These are phyloP conservation scores for Geotrichum siamense DNA, from an alignment of 1,139 yeast species.

Conservation along the genomic window DNA sequence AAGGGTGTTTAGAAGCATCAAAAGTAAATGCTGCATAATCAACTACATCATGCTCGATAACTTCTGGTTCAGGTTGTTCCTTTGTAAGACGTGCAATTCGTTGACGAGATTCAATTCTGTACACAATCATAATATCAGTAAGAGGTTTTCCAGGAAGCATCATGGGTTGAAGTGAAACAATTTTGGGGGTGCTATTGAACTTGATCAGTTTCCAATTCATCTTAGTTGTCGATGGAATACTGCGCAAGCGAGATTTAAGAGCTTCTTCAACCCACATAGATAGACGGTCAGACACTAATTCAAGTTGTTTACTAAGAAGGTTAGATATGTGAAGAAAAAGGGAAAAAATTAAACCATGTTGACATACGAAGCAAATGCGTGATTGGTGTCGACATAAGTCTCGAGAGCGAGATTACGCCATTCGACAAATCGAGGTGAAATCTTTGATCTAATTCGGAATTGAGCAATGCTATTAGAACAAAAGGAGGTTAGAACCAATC, in stretches of 20 bases:
- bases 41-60: slow-evolving; percentile 50
- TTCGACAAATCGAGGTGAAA: slow-evolving; percentile 55
- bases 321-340: slow-evolving; percentile 4
- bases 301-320: slow-evolving; percentile 35
- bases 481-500: slow-evolving; percentile 23
- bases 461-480: slow-evolving; percentile 46
- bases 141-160: slow-evolving; percentile 55
- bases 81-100: slow-evolving; percentile 45
- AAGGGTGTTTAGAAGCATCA: slow-evolving; percentile 57
- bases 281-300: slow-evolving; percentile 40
- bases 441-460: slow-evolving; percentile 55
- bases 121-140: slow-evolving; percentile 65
- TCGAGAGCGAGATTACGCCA: slow-evolving; percentile 74
- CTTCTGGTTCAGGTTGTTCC: slow-evolving; percentile 36
- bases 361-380: slow-evolving; percentile 49
- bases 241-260: slow-evolving; percentile 42
- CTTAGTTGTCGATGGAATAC: slow-evolving; percentile 52
- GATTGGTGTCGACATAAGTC: slow-evolving; percentile 55
- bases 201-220: slow-evolving; percentile 72
- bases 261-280: slow-evolving; percentile 60
- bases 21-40: slow-evolving; percentile 73
- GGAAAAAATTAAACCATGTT: not conserved
- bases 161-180: slow-evolving; percentile 62
- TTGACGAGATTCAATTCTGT: slow-evolving; percentile 69
- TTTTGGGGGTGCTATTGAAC: slow-evolving; percentile 64